These are phyloP conservation scores for Claviceps sorghi DNA, from an alignment of 2,329 filamentous ascomycete species.

Conservation along the genomic window DNA sequence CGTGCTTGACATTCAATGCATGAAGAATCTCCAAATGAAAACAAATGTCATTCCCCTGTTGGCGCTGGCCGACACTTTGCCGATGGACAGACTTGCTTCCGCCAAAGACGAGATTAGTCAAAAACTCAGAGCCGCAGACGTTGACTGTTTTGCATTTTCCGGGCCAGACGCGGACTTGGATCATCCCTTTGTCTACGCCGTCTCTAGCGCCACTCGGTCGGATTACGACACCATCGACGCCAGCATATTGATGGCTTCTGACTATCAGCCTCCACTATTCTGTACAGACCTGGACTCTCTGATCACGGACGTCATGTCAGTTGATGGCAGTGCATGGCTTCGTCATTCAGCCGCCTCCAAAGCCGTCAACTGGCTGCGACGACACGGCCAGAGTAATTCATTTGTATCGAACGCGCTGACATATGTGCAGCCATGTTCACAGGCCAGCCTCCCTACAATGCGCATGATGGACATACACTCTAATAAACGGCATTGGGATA, in stretches of 20 bases:
- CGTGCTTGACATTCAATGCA: constrained; percentile 49
- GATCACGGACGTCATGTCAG: constrained; percentile 61
- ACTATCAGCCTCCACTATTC: constrained; percentile 70
- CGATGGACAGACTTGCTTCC: constrained; percentile 36
- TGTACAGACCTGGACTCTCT: constrained; percentile 58
- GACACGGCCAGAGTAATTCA: constrained; percentile 6
- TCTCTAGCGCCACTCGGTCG: constrained; percentile 58
- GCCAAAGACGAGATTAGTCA: constrained; percentile 46
- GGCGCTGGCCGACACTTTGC: constrained; percentile 58
- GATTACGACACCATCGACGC: constrained; percentile 83
- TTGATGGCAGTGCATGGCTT: constrained; percentile 64
- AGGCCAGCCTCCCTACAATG: too few species aligned
- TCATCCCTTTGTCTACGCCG: constrained; percentile 45
- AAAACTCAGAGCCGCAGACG: constrained; percentile 39
- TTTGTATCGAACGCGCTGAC: constrained; percentile 4
- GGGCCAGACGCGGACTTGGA: constrained; percentile 14
- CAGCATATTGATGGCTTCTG: constrained; percentile 80
- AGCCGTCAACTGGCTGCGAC: constrained; percentile 53
- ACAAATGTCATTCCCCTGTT: constrained; percentile 81
- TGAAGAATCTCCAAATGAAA: constrained; percentile 52
- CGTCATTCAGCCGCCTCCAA: constrained; percentile 74
- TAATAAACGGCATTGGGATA: constrained; percentile 14
- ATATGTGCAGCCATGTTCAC: background rate
- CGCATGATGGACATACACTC: background rate
- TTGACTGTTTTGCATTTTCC: constrained; percentile 55